Evolutionary conservation across 2,329 filamentous ascomycete species (phyloP).

Genomic region (Aspergillus cejpii): DNA sequence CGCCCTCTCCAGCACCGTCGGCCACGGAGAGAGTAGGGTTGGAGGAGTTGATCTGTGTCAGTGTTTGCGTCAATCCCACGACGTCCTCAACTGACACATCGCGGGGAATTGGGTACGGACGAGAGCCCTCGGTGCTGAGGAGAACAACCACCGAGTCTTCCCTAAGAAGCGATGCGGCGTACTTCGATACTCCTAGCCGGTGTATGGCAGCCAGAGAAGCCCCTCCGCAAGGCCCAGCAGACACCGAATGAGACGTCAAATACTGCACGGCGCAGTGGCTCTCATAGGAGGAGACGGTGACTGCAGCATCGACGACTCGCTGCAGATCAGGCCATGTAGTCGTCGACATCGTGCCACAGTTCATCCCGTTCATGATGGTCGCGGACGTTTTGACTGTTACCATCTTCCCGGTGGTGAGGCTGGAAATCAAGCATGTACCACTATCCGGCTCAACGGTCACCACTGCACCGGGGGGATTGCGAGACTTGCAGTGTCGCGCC

Average conservation of each 20-base stretch:
- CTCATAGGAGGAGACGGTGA: slow-evolving; percentile 57
- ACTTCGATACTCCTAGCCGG: slow-evolving; percentile 35
- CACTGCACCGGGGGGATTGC: slow-evolving; percentile 37
- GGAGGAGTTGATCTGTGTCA: slow-evolving; percentile 48
- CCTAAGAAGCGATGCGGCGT: slow-evolving; percentile 32
- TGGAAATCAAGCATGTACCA: slow-evolving; percentile 49
- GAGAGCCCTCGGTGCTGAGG: slow-evolving; percentile 58
- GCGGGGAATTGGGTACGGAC: slow-evolving; percentile 47
- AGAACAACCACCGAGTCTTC: slow-evolving; percentile 55
- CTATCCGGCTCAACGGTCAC: slow-evolving; percentile 64
- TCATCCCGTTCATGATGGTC: slow-evolving; percentile 69
- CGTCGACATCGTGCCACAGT: slow-evolving; percentile 62
- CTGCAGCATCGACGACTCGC: slow-evolving; percentile 53
- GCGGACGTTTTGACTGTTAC: slow-evolving; percentile 49
- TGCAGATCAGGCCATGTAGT: slow-evolving; percentile 58
- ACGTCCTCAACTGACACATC: slow-evolving; percentile 41
- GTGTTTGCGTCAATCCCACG: slow-evolving; percentile 39
- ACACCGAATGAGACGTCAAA: slow-evolving; percentile 44
- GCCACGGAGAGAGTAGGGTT: slow-evolving; percentile 41
- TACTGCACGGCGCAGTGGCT: slow-evolving; percentile 54
- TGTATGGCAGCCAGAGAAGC: slow-evolving; percentile 51
- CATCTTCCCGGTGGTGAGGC: slow-evolving; percentile 44
- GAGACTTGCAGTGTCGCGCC: slow-evolving; percentile 55
- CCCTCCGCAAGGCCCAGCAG: slow-evolving; percentile 58
- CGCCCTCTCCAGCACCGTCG: slow-evolving; percentile 43